Evolutionary conservation across 2,329 filamentous ascomycete species (phyloP), one percentile per base, ranked within the genome.

Genomic region (Ophiosphaerella narmari): DNA sequence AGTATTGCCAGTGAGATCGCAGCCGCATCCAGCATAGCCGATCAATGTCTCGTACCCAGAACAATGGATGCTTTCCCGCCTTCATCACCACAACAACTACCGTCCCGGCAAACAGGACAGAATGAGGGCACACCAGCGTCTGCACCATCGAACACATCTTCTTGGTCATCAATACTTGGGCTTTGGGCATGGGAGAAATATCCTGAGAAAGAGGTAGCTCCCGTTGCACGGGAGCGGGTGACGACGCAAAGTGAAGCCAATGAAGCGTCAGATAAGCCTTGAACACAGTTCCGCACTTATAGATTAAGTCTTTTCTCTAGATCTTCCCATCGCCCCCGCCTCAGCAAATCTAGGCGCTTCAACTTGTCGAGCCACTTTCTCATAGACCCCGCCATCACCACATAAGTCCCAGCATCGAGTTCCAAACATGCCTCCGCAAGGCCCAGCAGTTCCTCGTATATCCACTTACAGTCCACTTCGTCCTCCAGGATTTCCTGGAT

Each of bases 391-490:
- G 73, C 75, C 73, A 68, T 74, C 29, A 76, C 67, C n/a, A 58
- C 54, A 29, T 67, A 65, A n/a, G 70, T 74, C 1, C 67, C 71
- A 9, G 66, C 68, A 21, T 75, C 74, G 6, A 78, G 52, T 61
- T 80, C 80, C 52, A 89, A 65, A 47, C 78, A 80, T n/a, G 88
- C 72, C 29, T 87, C 67, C 1, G 86, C 86, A 66, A 90, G 91
- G 55, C 90, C 85, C 21, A 97, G 80, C 43, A 97, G 77, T 5
- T 88, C 88, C 73, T 96, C 90, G 67, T 96, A 96, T 38, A 96
- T 89, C 84, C 91, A 94, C 74, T 96, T 95, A 71, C 85, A 87
- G 63, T 88, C 85, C 57, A 85, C 79, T 4, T 82, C 92, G 56
- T 83, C 84, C 52, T 84, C 82, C 18, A 85, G 70, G 68, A 87